Evolutionary conservation across 2,329 filamentous ascomycete genomes (phyloP), one percentile per base, ranked within the genome.

Genomic region (Arthrobotrys sphaeroides): DNA sequence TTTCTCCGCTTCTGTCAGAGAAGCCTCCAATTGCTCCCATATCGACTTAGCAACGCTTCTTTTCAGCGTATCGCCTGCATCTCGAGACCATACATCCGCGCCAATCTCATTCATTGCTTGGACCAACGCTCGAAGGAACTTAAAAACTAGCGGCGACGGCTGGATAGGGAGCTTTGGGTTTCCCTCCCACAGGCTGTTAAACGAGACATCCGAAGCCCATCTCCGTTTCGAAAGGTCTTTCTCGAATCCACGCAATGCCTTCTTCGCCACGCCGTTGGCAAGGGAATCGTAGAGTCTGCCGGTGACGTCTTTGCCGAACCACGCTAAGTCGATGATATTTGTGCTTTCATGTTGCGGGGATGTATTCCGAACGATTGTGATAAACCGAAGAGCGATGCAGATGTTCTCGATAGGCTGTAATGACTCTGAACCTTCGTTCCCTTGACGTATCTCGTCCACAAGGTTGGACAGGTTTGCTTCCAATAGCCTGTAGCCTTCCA

Each of bases 51-150:
- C 40, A 36, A 69, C 64, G 16, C n/a, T 53, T 10, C 31, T 31
- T 31, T 75, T 75, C 10, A 75, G 24, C 6, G 72, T 51, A 60
- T 75, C 72, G 12, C 64, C 87, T 0, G 91, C 91, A 1, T 85
- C 84, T 1, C 88, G 86, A 62, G 90, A 93, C 94, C 94, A 98
- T 1, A 97, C 82, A 81, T 97, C 94, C 49, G 87, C 84, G 0
- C 94, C 94, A 2, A 87, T 84, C 10, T 86, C 84, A 2, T 87
- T 87, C 92, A 97, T 96, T 3, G 86, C 84, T 51, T 84, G 83
- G 3, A 88, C 87, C 26, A 96, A 80, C 47, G 85, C 85, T 22
- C 88, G 88, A 55, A 97, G 80, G 65, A 96, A 89, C 73, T 86
- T 87, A 80, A 96, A 96, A 0, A 89, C 84, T 18, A 86, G 85